A percentile compares a stretch with the other conserved stretches of the same genome.
Evolutionary conservation across 148 eudicot species (phyloP).

Genomic region (Silene uniflora): DNA sequence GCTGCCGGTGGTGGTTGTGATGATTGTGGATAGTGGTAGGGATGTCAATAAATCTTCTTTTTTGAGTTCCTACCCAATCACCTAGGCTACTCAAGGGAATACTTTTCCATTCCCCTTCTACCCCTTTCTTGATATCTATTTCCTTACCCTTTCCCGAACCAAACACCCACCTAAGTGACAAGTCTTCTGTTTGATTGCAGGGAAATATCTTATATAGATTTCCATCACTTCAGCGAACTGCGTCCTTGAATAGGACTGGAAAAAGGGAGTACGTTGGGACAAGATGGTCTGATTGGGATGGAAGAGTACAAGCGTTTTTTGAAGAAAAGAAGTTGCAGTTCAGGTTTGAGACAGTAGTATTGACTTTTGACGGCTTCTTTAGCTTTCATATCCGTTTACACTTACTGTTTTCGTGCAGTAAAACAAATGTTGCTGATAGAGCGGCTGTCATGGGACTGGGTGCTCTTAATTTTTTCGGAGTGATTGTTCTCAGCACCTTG

Average conservation of each 20-base stretch:
- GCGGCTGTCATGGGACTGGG: constrained; percentile 92
- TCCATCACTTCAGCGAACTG: constrained; percentile 94
- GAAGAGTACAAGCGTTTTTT: constrained; percentile 56
- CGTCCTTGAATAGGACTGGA: constrained; percentile 60
- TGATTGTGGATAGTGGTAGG: too few species aligned
- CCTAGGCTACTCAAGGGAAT: too few species aligned
- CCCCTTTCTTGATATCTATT: too few species aligned
- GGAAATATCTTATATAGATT: constrained; percentile 89
- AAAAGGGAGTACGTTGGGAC: constrained; percentile 76
- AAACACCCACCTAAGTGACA: background rate
- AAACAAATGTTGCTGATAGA: constrained; percentile 66
- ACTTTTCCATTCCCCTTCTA: too few species aligned
- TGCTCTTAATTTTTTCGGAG: constrained; percentile 84
- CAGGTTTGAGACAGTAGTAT: constrained; percentile 43
- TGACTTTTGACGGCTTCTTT: background rate
- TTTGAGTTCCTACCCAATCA: too few species aligned
- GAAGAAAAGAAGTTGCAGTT: constrained; percentile 82
- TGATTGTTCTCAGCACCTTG: constrained; percentile 74
- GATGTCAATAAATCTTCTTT: too few species aligned
- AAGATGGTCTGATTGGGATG: constrained; percentile 65
- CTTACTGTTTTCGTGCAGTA: constrained; percentile 50
- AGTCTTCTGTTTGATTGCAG: constrained; percentile 35
- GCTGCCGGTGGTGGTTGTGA: too few species aligned
- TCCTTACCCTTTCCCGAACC: too few species aligned
- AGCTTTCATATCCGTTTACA: constrained; percentile 2